phyloP scores from a whole-genome alignment of 2,329 filamentous ascomycete species.

The Colletotrichum cereale region DNA sequence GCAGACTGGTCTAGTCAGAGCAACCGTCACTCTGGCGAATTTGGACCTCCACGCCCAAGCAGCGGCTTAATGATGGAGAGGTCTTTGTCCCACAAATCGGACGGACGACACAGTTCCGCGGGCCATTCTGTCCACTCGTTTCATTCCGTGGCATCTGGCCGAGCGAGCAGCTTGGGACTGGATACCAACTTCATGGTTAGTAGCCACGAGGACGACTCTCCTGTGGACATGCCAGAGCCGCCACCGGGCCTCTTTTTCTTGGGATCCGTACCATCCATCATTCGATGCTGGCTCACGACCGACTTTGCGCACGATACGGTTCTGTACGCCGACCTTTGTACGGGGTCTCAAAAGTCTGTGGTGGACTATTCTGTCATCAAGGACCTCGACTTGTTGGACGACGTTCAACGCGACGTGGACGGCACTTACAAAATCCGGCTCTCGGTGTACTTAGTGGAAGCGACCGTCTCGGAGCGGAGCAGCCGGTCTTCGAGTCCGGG shows the following conservation, averaged over 20 bases:
- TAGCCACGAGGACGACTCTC: constrained; percentile 74
- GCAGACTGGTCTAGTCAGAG: constrained; percentile 84
- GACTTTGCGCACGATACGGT: constrained; percentile 91
- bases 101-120: constrained; percentile 94
- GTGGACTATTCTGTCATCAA: constrained; percentile 81
- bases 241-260: constrained; percentile 88
- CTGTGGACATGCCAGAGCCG: constrained; percentile 78
- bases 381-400: constrained; percentile 77
- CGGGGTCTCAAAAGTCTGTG: constrained; percentile 89
- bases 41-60: constrained; percentile 80
- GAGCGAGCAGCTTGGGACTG: constrained; percentile 89
- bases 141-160: constrained; percentile 80
- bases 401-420: constrained; percentile 74
- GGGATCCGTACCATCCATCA: constrained; percentile 91
- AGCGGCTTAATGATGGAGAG: constrained; percentile 93
- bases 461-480: constrained; percentile 81
- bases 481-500: constrained; percentile 79
- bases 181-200: constrained; percentile 76
- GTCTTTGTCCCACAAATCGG: constrained; percentile 93
- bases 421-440: constrained; percentile 79
- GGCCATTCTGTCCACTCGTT: constrained; percentile 73
- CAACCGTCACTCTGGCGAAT: constrained; percentile 85
- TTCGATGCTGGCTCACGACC: constrained; percentile 93
- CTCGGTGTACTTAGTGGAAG: constrained; percentile 90
- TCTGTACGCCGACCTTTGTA: constrained; percentile 92